phyloP scores from a whole-genome alignment of 2,329 filamentous ascomycete species.

The Hortaea sp. region DNA sequence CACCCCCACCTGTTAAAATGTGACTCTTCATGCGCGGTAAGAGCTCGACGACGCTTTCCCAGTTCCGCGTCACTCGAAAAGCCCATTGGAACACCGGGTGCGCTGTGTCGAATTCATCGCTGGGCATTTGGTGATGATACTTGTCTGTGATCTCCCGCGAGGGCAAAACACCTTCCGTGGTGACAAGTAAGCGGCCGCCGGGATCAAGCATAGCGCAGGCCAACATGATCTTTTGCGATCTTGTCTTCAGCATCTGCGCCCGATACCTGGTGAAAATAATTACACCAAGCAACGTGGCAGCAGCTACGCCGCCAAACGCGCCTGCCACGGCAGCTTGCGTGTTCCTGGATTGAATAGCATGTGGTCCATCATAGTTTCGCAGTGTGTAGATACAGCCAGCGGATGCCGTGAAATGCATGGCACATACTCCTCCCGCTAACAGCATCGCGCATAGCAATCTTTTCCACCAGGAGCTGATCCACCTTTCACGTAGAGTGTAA shows the following conservation, averaged over 20 bases:
- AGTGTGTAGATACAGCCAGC: conserved; percentile 65
- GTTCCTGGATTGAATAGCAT: conserved; percentile 41
- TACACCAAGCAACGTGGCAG: conserved; percentile 25
- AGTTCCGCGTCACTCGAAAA: conserved; percentile 70
- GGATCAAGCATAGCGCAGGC: conserved; percentile 57
- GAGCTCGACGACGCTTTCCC: conserved; percentile 57
- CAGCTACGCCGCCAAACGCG: conserved; percentile 41
- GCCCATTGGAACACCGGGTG: conserved; percentile 84
- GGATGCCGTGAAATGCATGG: conserved; percentile 80
- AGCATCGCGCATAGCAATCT: conserved; percentile 55
- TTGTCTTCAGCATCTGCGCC: conserved; percentile 28
- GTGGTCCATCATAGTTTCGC: conserved; percentile 36
- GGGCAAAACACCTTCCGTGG: conserved; percentile 58
- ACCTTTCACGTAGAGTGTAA: conserved; percentile 64
- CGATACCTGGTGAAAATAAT: conserved; percentile 29
- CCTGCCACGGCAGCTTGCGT: conserved; percentile 65
- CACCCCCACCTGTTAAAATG: conserved; percentile 38
- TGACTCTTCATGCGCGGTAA: conserved; percentile 65
- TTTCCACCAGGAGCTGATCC: conserved; percentile 73
- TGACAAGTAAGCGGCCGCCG: conserved; percentile 57
- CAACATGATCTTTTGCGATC: conserved; percentile 45
- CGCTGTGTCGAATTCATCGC: conserved; percentile 64
- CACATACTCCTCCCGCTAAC: conserved; percentile 64
- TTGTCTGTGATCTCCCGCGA: conserved; percentile 69
- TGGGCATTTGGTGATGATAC: conserved; percentile 54